Evolutionary conservation across 805 yeast species (phyloP), one percentile per base, ranked within the genome.

Genomic region (Teunomyces panamensis): DNA sequence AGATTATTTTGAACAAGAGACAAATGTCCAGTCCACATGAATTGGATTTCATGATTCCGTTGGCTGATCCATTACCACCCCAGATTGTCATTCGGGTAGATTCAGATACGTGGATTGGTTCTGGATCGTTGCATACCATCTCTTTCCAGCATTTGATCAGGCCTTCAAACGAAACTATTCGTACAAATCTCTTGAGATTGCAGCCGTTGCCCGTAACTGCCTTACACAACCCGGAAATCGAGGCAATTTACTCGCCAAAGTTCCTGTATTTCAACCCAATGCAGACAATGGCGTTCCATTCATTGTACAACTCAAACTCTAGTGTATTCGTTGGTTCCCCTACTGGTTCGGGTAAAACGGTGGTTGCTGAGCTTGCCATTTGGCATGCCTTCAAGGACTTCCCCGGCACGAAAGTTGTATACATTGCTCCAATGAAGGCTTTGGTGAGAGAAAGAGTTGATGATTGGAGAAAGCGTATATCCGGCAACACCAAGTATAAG

Each of bases 251-350:
- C 62, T 69, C 74, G 3, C 49, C 64, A 5, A 81, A 77, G 55
- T 94, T 94, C 73, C 79, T 80, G 48, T 92, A 87, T 67, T 94
- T 94, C 77, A 94, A 94, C 62, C 98, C 99, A 3, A 91, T 94
- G 97, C 99, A 94, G 68, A 92, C 98, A 0, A 92, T 92, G 98
- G 80, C 86, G 0, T 94, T 94, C 69, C 96, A 91, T 61, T 80
- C 96, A 0, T 68, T 94, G 41, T 94, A 91, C 68, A 83, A 94
- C 64, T 70, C 85, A 0, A 80, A 86, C 52, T 78, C 85, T 1
- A 87, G 87, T 62, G 91, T 86, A 0, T 87, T 94, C 64, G 88
- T 94, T 39, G 99, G 99, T 8, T 90, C 98, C 0, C 99, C 99
- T 2, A 94, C 99, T 2, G 99, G 99, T 0, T 79, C 85, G 0